These are phyloP conservation scores for Opeltia flavorubescens DNA, from an alignment of 495 filamentous ascomycete species.

Conservation along the genomic window DNA sequence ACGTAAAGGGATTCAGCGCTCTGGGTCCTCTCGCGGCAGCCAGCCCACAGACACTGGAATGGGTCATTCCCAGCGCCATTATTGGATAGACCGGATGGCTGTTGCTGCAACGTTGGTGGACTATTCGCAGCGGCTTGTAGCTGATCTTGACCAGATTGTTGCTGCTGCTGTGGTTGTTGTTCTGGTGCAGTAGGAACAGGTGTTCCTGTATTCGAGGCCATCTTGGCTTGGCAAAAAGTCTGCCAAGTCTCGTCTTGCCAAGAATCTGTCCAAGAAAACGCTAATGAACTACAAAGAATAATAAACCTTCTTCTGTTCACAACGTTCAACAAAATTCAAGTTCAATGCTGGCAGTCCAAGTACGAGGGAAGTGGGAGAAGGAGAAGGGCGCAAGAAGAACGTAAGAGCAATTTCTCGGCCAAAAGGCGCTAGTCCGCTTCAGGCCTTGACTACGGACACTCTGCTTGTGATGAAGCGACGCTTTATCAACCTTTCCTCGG, in stretches of 20 bases:
- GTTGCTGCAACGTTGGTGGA: conserved; percentile 11
- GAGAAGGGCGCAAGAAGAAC: background rate
- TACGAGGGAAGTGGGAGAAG: background rate
- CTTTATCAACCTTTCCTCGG: background rate
- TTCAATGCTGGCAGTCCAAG: background rate
- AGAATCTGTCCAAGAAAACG: background rate
- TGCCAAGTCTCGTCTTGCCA: conserved; percentile 2
- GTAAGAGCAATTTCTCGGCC: background rate
- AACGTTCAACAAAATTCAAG: background rate
- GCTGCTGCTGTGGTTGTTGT: conserved; percentile 12
- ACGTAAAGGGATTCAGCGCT: conserved; percentile 83
- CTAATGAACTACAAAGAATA: no score
- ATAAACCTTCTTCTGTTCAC: no score
- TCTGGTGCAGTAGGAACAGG: conserved; percentile 7
- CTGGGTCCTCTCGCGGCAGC: conserved; percentile 67
- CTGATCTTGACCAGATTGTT: conserved; percentile 12
- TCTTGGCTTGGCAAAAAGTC: background rate
- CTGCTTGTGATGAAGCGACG: background rate
- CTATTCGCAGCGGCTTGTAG: conserved; percentile 9
- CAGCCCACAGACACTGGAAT: conserved; percentile 73
- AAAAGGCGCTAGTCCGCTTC: background rate
- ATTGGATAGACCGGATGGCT: conserved; percentile 11
- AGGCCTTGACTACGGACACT: background rate
- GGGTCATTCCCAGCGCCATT: conserved; percentile 30
- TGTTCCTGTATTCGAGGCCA: conserved; percentile 1